Evolutionary conservation across 2,329 filamentous ascomycete genomes (phyloP), one percentile per base, ranked within the genome.

Genomic region (Penicillium rolfsii): DNA sequence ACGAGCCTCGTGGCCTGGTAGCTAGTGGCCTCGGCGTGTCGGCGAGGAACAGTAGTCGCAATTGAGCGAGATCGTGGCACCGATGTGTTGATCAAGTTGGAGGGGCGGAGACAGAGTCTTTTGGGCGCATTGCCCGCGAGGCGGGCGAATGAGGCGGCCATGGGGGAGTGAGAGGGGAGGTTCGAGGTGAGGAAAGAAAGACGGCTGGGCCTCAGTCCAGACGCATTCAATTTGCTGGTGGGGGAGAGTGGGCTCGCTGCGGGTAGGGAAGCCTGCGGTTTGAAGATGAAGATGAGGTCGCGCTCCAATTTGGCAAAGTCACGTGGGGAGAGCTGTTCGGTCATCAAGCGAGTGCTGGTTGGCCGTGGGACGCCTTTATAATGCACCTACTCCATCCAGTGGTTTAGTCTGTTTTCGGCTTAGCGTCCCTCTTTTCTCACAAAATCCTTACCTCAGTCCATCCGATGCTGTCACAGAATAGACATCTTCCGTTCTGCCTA

Each of bases 61-160:
- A 88, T 80, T 65, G 80, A 81, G 65, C 86, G 83, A 67, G 79
- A 79, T 77, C 81, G 75, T 70, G 79, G 75, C 69, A 77, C 70
- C 66, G 73, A 70, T 65, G 76, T 69, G 67, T 73, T 72, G 73
- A 73, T 75, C 68, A 76, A 73, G 65, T 76, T 76, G 73, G 80
- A 82, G 74, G 83, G 81, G 76, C 82, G 79, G 65, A 84, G 78
- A 74, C 82, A 85, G 66, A 86, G 79, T 74, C 84, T 83, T 79
- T 85, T 86, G 71, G 84, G 81, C 76, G 83, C 80, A 77, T 82
- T 82, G 77, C 83, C 80, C 76, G 83, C 84, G 68, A 87, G 79
- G 74, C 86, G 85, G 73, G 83, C 80, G 75, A 88, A 81, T 55
- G 84, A 80, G 67, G 83, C 84, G 77, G 86, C 83, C 87, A 89